Base-by-base conservation (phyloP, 2,329 filamentous ascomycete species). In the Aspergillus sp. region DNA sequence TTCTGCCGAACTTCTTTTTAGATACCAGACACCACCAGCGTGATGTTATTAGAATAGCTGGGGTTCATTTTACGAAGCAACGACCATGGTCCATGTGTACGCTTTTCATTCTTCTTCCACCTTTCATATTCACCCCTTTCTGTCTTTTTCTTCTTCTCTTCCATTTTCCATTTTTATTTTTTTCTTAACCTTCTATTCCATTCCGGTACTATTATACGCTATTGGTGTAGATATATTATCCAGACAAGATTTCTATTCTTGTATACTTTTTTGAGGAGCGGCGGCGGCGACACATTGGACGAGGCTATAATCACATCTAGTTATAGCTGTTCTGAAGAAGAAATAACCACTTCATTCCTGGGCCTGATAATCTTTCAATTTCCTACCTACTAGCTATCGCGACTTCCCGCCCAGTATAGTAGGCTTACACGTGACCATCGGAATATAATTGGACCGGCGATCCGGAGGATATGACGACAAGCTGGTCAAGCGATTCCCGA, bases 61-160 rank as follows among this genome's bases (percentile, higher is more conserved):
- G 64, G 59, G 63, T 56, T 56, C 64, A 61, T 61, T 72, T 65
- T 30, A 71, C 68, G 69, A 72, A 50, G 66, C 67, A 64, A 69
- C 68, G 68, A 73, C 67, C 66, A 65, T 58, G 55, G 68, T 72
- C 67, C 66, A 65, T 61, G 55, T 62, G 60, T 56, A 62, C 44
- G 57, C 57, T 58, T 58, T 56, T 42, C 54, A 50, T 56, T 40
- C 51, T 51, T 50, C 27, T 37, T 50, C 49, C 40, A 40, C n/a
- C 53, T 61, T 57, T 60, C 34, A 42, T 42, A 27, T 40, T 48
- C 33, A n/a, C 34, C 47, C 33, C 27, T 27, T 20, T 20, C 19
- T 20, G 3, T 20, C 20, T 20, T 20, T 24, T 39, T 33, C 19
- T n/a, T 55, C 41, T 17, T 56, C 64, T 55, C 33, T 51, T 51